A percentile compares a stretch with the other conserved stretches of the same genome.
These are phyloP conservation scores for Brassica balearica DNA, from an alignment of 441 rosid species.

Conservation along the genomic window DNA sequence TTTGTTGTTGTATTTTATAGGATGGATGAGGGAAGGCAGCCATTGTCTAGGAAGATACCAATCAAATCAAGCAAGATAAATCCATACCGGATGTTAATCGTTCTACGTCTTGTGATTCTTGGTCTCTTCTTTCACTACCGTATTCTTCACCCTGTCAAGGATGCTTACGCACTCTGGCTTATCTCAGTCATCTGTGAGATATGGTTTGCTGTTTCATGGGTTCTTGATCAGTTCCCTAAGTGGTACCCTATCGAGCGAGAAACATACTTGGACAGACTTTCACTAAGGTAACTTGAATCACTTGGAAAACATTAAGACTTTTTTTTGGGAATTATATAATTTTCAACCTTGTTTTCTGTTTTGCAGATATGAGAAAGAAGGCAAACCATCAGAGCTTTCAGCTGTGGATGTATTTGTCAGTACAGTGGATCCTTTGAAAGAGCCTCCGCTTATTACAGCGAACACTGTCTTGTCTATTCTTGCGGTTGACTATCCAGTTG, in stretches of 20 bases:
- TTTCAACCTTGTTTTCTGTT: background rate
- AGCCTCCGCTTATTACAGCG: slow-evolving; percentile 97
- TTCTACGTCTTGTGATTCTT: slow-evolving; percentile 82
- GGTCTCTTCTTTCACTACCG: slow-evolving; percentile 93
- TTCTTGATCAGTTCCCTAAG: slow-evolving; percentile 95
- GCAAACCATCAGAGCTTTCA: slow-evolving; percentile 77
- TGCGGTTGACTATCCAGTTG: slow-evolving; percentile 94
- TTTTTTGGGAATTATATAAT: background rate
- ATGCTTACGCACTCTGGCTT: slow-evolving; percentile 92
- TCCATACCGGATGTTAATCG: slow-evolving; percentile 83
- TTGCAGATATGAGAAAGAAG: slow-evolving; percentile 89
- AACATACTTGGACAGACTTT: slow-evolving; percentile 93
- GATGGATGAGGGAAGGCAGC: slow-evolving; percentile 99
- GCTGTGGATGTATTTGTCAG: slow-evolving; percentile 83
- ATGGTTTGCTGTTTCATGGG: slow-evolving; percentile 98
- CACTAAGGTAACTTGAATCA: slow-evolving; percentile 63
- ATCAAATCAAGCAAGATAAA: slow-evolving; percentile 86
- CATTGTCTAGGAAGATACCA: slow-evolving; percentile 90
- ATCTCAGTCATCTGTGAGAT: slow-evolving; percentile 94
- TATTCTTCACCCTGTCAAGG: slow-evolving; percentile 81
- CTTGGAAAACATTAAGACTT: background rate
- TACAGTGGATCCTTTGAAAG: slow-evolving; percentile 97
- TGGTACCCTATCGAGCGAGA: slow-evolving; percentile 91
- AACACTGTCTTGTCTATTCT: slow-evolving; percentile 96
- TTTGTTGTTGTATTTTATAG: slow-evolving; percentile 42